These are phyloP conservation scores for Geotrichum ghanense DNA, from an alignment of 805 yeast species.

Conservation along the genomic window DNA sequence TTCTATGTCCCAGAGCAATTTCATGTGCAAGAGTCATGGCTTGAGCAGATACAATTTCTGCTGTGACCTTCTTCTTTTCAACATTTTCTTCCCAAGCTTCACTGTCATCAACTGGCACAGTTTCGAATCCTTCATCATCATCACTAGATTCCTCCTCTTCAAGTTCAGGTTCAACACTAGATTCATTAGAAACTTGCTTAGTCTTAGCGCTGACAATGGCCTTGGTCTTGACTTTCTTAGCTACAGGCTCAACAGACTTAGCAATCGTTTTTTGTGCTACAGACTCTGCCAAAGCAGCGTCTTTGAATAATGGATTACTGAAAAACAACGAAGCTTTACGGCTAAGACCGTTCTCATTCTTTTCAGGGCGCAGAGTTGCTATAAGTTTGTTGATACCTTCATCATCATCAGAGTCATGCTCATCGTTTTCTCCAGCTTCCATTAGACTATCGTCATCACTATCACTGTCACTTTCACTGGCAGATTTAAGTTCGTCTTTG, in stretches of 20 bases:
- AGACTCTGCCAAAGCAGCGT: conserved; percentile 18
- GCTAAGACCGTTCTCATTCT: conserved; percentile 20
- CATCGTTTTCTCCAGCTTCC: conserved; percentile 22
- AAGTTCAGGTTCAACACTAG: conserved; percentile 7
- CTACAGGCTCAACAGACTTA: conserved; percentile 8
- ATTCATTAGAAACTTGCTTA: conserved; percentile 9
- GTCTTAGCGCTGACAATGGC: conserved; percentile 1
- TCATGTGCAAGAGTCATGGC: conserved; percentile 98
- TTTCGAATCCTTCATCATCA: conserved; percentile 21
- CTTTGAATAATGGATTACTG: conserved; percentile 27
- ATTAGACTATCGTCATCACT: conserved; percentile 24
- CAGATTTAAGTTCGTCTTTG: conserved; percentile 10
- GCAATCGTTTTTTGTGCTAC: conserved; percentile 8
- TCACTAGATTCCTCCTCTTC: conserved; percentile 21
- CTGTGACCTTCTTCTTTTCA: background rate
- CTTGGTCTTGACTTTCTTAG: background rate
- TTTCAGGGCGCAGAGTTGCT: conserved; percentile 10
- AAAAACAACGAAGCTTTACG: conserved; percentile 28
- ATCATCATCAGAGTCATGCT: conserved; percentile 16
- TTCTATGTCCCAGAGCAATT: conserved; percentile 78
- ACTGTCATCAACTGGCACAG: conserved; percentile 21
- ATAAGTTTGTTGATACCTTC: conserved; percentile 12
- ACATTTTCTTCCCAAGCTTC: conserved; percentile 34
- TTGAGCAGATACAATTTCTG: conserved; percentile 78
- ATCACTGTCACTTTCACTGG: conserved; percentile 16